Evolutionary conservation across 331 rosid genomes (phyloP), one percentile per base, ranked within the genome.

Genomic region (Ulmus americana): DNA sequence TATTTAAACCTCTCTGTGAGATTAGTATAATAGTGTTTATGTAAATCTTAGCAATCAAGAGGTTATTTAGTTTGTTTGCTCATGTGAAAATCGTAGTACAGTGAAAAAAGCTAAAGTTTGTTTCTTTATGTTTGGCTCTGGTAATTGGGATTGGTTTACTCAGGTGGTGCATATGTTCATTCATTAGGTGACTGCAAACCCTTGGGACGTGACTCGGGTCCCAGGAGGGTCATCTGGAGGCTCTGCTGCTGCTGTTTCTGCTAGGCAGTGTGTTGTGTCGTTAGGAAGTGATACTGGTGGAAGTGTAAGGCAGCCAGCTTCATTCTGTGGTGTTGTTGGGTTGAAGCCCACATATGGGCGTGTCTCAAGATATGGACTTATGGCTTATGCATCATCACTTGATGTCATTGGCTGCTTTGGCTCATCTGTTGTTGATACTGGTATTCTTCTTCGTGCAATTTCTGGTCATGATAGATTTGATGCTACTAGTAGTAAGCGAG

Each of bases 201-300:
- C 98, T 0, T 92, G 98, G 98, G 98, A 92, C 70, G 65, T 81
- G 62, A 80, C 90, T 62, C 84, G 97, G 79, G 98, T 92, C 57
- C 98, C 98, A 0, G 98, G 98, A 55, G 98, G 98, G 53, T 94
- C 98, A 5, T 94, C 97, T 0, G 98, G 97, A 44, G 98, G 98
- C 61, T 94, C 98, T 0, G 98, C 98, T n/a, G 92, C 97, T 49
- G 98, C 98, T 60, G 98, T 94, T 70, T 89, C 98, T 68, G 97
- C 95, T 9, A 79, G 97, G 75, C 98, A 94, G 84, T 83, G 97
- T 69, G 84, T 87, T 55, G 95, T 89, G 35, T 85, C 98, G 0
- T 72, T 94, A 73, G 98, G 98, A 77, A 94, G 98, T 79, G 98
- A 94, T 77, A 89, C 98, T 13, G 98, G 98, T 62, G 98, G 98